Evolutionary conservation across 139 green algal species (phyloP), one percentile per base, ranked within the genome.

Genomic region (Coelastrella sp.): DNA sequence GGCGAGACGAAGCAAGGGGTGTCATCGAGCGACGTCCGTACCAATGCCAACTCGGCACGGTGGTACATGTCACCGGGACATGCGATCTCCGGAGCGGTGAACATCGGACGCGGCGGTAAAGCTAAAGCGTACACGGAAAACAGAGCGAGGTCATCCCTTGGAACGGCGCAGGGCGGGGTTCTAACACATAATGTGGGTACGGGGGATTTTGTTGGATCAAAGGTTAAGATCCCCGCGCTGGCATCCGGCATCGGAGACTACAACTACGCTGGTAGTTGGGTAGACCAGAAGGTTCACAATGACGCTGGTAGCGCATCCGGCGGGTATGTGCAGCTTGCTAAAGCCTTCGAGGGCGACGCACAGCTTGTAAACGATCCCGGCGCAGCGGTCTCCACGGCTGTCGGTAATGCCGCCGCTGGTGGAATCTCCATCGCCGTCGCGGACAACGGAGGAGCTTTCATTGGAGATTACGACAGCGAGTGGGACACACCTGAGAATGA

Each of bases 51-150:
- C 20, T 10, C 59, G 2, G 16, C 58, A 2, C 80, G 59, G n/a
- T 86, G 80, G 59, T 86, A 74, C 59, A 73, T 74, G 80, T 65
- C 80, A 14, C 80, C 80, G 2, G 80, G 80, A 20, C 59, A 73
- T 20, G 80, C 80, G 7, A 14, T 86, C 5, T 86, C 80, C 2
- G 80, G 80, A 17, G 20, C 57, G 19, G 80, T 22, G 2, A 86
- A 86, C 80, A 86, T 86, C 17, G 80, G 80, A 3, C 58, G 80
- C 3, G 80, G 80, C 10, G 80, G 80, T 10, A 10, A 6, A 13
- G 80, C n/a, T 7, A 11, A 11, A n/a, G 14, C 5, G n/a, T 74
- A 75, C 22, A 57, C 32, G 7, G 32, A 60, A 60, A 86, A 73
- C 80, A 8, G 80, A 3, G 80, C 80, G 0, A 17, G 80, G 5